Evolutionary conservation across 192 early-diverging fungal species (phyloP).

Genomic region (Coemansia sp.): DNA sequence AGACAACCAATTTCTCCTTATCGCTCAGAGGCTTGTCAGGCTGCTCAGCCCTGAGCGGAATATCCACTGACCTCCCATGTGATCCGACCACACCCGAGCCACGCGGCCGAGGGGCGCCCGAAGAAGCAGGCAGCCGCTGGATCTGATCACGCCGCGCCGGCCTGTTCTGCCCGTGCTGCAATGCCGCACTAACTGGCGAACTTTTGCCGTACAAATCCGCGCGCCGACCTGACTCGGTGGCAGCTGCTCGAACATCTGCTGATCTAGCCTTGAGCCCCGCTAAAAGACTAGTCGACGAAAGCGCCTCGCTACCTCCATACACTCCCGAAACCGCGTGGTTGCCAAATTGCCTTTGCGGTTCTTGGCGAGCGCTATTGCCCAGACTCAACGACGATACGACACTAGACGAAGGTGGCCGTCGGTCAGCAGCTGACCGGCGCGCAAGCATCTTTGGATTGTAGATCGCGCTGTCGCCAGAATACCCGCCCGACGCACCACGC

Average conservation of each 20-base stretch:
- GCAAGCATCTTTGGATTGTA: constrained; percentile 16
- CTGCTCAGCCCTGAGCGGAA: neutral
- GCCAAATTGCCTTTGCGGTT: constrained; percentile 8
- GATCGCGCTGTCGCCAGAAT: neutral
- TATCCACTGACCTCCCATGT: constrained; percentile 10
- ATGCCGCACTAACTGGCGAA: constrained; percentile 10
- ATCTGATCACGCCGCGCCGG: constrained; percentile 7
- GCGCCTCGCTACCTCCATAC: neutral
- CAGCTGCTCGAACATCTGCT: constrained; percentile 11
- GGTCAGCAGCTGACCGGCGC: constrained; percentile 12
- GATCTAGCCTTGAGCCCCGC: constrained; percentile 28
- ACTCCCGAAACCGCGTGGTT: constrained; percentile 24
- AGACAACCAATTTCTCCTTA: constrained; percentile 18
- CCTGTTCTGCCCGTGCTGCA: neutral
- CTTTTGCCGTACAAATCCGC: constrained; percentile 9
- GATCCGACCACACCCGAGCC: constrained; percentile 11
- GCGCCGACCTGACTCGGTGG: constrained; percentile 11
- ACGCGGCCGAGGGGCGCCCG: neutral
- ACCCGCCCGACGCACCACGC: neutral
- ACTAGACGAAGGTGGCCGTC: constrained; percentile 19
- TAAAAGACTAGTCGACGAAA: constrained; percentile 34
- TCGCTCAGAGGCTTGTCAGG: neutral
- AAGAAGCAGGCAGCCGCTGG: constrained; percentile 7
- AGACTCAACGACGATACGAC: constrained; percentile 27
- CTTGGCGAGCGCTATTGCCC: neutral